phyloP scores from a whole-genome alignment of 2,329 filamentous ascomycete species.

The Fusarium kyushuense region DNA sequence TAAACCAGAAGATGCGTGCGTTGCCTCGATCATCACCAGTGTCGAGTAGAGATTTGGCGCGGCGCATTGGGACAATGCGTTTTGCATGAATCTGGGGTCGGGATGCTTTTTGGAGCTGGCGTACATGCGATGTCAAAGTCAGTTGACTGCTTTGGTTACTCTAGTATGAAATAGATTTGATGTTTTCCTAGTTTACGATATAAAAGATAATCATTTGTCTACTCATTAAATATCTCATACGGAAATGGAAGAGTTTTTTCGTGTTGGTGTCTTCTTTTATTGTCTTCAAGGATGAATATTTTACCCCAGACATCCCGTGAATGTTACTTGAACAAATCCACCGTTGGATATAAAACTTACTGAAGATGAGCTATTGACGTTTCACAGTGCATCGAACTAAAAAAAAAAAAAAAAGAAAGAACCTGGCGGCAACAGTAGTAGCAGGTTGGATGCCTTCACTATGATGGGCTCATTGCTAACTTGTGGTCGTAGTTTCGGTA shows the following conservation, averaged over 20 bases:
- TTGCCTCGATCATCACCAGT: slow-evolving; percentile 15
- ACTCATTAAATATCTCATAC: neutral
- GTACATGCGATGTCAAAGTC: slow-evolving; percentile 49
- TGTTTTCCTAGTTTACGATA: slow-evolving; percentile 36
- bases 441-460: too few species aligned
- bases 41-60: slow-evolving; percentile 27
- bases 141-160: slow-evolving; percentile 49
- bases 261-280: neutral
- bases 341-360: neutral
- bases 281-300: too few species aligned
- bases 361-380: neutral
- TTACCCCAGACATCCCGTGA: neutral
- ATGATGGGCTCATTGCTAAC: too few species aligned
- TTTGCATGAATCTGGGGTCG: slow-evolving; percentile 42
- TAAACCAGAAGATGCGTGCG: slow-evolving; percentile 24
- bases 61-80: slow-evolving; percentile 16
- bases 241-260: neutral
- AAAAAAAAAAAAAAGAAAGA: neutral
- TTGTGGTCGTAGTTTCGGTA: neutral
- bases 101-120: slow-evolving; percentile 49
- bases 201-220: slow-evolving; percentile 11
- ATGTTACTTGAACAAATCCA: neutral
- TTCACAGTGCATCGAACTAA: too few species aligned
- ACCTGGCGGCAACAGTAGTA: neutral
- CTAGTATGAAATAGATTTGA: slow-evolving; percentile 52